These are phyloP conservation scores for Populus alba DNA, from an alignment of 345 rosid genomes.

Conservation along the genomic window DNA sequence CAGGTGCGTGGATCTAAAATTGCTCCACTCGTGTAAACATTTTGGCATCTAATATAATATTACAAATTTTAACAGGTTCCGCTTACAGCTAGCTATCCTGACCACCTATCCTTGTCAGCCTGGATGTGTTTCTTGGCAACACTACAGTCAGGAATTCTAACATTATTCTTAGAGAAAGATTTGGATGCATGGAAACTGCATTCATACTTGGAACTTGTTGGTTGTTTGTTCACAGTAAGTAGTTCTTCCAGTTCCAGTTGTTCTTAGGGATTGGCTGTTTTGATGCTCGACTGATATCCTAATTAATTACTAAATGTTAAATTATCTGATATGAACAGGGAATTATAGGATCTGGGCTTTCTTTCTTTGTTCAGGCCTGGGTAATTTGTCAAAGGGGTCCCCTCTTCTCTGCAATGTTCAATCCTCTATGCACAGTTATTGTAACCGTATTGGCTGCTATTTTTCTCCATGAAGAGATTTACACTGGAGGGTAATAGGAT, in stretches of 20 bases:
- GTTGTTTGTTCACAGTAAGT: constrained; percentile 46
- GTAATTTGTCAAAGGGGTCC: constrained; percentile 23
- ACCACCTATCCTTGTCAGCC: constrained; percentile 59
- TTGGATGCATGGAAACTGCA: constrained; percentile 47
- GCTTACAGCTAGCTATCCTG: constrained; percentile 47
- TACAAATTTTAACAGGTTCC: constrained; percentile 44
- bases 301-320: not conserved
- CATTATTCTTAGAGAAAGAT: constrained; percentile 49
- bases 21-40: not conserved
- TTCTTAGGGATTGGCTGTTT: not conserved
- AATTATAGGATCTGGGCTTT: constrained; percentile 45
- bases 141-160: constrained; percentile 47
- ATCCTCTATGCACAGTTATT: constrained; percentile 26
- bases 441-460: constrained; percentile 25
- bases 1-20: constrained; percentile 44
- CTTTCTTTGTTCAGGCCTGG: constrained; percentile 58
- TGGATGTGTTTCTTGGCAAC: constrained; percentile 74
- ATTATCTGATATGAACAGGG: constrained; percentile 34
- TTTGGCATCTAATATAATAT: no score
- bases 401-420: constrained; percentile 16
- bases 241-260: not conserved
- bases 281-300: not conserved
- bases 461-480: constrained; percentile 29
- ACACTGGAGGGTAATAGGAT: constrained; percentile 2
- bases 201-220: constrained; percentile 43